Base-by-base conservation (phyloP, 73 alveolate genomes). In the Tetrahymena thermophila region DNA sequence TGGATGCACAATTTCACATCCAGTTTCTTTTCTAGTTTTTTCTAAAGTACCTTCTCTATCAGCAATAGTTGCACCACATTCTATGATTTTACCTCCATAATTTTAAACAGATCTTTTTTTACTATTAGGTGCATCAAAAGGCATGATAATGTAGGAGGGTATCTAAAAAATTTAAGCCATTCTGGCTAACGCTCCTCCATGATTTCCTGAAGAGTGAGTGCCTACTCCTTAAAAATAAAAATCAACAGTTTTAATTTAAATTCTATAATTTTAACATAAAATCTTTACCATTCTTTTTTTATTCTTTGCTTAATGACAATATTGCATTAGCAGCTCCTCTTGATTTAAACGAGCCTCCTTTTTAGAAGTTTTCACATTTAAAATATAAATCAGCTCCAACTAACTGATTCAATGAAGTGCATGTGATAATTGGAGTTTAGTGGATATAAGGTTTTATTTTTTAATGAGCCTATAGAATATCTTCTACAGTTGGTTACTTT, bases 291-390 rank as follows among this genome's bases (percentile, higher is more conserved):
- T 85, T 85, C 56, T 85, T 25, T 83, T 85, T 85, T 21, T 85
- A 28, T 34, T 85, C 94, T 38, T 85, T 4, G 17, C 9, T 40
- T n/a, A 85, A 34, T 19, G 56, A 40, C 6, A 40, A 31, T 14
- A 85, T 38, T 1, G 94, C 94, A 85, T 85, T 85, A 3, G 56
- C 56, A n/a, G 94, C 94, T 21, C 94, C 94, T 85, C 94, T 85
- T 21, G 71, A 85, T 25, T 85, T 85, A 35, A 85, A 85, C 21
- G 94, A 38, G 17, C 94, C 94, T 85, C 84, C 71, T 13, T 85
- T 85, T 25, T 85, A 43, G 15, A 85, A 85, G 15, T 85, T 85
- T 43, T 85, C 94, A 43, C 94, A 85, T 43, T 85, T 85, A 43
- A 85, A 40, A 13, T 40, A 85, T 19, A 85, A 34, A 25, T 85